Conservation (phyloP, 495 filamentous ascomycete genomes). For the Aspergillus sparsus region DNA sequence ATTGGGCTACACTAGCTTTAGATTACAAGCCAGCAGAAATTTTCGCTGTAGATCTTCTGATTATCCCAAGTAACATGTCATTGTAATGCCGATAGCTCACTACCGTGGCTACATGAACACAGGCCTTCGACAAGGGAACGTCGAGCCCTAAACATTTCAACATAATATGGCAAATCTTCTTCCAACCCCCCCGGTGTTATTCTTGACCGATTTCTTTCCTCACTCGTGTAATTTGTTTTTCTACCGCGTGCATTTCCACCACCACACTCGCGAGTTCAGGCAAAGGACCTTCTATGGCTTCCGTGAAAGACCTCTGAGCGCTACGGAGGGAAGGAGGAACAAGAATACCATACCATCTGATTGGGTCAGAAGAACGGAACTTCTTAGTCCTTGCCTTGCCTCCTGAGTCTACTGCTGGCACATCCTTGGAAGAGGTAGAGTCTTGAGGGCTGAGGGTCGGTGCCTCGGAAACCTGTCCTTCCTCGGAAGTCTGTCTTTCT, state of each 20-base stretch:
- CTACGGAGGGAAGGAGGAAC: slow-evolving; percentile 59
- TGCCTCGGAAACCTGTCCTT: background rate
- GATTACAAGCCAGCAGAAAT: too few relatives aligned
- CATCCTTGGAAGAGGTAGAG: background rate
- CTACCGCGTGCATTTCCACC: slow-evolving; percentile 67
- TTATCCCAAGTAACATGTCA: too few relatives aligned
- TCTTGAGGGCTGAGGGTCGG: slow-evolving; percentile 5
- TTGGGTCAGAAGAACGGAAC: slow-evolving; percentile 53
- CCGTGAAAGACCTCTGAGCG: slow-evolving; percentile 56
- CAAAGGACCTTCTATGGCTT: slow-evolving; percentile 36
- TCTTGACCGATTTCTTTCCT: slow-evolving; percentile 26
- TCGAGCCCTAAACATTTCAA: background rate
- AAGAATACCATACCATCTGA: slow-evolving; percentile 71
- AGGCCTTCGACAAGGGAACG: background rate
- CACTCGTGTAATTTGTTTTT: slow-evolving; percentile 66
- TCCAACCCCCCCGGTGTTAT: background rate
- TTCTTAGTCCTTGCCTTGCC: slow-evolving; percentile 26
- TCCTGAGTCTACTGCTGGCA: slow-evolving; percentile 8
- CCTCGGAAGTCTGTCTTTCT: slow-evolving; percentile 1
- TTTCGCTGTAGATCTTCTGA: too few relatives aligned
- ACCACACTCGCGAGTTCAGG: slow-evolving; percentile 52
- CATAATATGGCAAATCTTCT: too few relatives aligned
- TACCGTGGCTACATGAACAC: background rate
- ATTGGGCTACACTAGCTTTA: too few relatives aligned
- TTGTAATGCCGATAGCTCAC: background rate